A percentile compares a stretch with the other conserved stretches of the same genome.
phyloP scores from a whole-genome alignment of 1,284 basidiomycete genomes.

The Abortiporus biennis region DNA sequence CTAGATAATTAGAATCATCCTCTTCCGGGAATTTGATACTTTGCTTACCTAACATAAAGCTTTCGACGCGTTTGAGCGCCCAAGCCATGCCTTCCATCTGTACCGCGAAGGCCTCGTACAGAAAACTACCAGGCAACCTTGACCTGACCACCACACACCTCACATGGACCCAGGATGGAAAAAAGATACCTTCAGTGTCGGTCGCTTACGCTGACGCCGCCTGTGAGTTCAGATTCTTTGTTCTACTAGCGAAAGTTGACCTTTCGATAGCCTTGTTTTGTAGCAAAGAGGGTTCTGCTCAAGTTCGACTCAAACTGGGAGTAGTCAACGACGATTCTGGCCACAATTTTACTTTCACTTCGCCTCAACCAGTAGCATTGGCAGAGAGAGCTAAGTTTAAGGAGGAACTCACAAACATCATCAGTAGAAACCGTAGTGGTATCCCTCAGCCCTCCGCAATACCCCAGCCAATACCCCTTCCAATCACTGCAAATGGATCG shows the following conservation, averaged over 20 bases:
- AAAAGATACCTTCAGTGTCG: slow-evolving; percentile 51
- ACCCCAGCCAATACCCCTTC: slow-evolving; percentile 20
- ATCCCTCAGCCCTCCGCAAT: slow-evolving; percentile 18
- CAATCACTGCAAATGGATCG: slow-evolving; percentile 12
- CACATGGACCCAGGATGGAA: slow-evolving; percentile 70
- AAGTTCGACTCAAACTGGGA: slow-evolving; percentile 70
- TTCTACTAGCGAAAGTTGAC: slow-evolving; percentile 9
- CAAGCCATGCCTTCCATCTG: slow-evolving; percentile 47
- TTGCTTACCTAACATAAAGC: slow-evolving; percentile 26
- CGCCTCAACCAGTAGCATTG: slow-evolving; percentile 51
- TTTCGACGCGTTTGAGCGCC: slow-evolving; percentile 7
- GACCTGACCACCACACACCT: slow-evolving; percentile 62
- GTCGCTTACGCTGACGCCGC: slow-evolving; percentile 53
- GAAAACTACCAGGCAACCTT: slow-evolving; percentile 68
- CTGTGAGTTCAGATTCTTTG: slow-evolving; percentile 42
- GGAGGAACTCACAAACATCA: slow-evolving; percentile 65
- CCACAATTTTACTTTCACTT: slow-evolving; percentile 76
- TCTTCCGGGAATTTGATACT: no score
- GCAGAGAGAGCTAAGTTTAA: slow-evolving; percentile 78
- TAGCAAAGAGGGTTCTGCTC: slow-evolving; percentile 72
- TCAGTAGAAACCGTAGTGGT: slow-evolving; percentile 57
- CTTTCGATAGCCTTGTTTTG: slow-evolving; percentile 61
- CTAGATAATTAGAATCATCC: no score
- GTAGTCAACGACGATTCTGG: slow-evolving; percentile 60
- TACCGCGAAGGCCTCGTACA: slow-evolving; percentile 73